Evolutionary conservation across 352 stramenopile species (phyloP).

Genomic region (Phytophthora kernoviae): DNA sequence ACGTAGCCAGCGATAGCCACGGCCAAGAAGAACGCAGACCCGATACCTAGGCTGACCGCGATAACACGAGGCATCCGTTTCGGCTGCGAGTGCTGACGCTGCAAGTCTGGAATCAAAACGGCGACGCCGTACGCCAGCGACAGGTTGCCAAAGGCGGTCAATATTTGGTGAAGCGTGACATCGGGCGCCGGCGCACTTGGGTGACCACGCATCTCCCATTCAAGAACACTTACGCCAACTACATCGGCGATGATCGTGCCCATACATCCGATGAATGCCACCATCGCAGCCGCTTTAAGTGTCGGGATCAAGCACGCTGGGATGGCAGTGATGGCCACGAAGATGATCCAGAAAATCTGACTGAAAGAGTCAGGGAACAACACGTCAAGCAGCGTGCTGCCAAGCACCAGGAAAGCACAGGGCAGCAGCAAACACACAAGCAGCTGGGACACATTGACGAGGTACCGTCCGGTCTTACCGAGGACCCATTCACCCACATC

Average conservation of each 20-base stretch:
- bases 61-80: constrained; percentile 54
- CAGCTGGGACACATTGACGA: constrained; percentile 39
- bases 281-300: constrained; percentile 27
- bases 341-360: constrained; percentile 44
- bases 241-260: constrained; percentile 41
- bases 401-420: constrained; percentile 54
- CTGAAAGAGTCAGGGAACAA: constrained; percentile 61
- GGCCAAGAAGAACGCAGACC: constrained; percentile 46
- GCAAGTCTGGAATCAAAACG: constrained; percentile 36
- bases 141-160: constrained; percentile 39
- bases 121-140: constrained; percentile 43
- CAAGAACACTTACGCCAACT: constrained; percentile 28
- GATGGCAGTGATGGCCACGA: constrained; percentile 39
- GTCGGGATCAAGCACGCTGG: constrained; percentile 40
- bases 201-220: constrained; percentile 39
- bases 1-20: constrained; percentile 46
- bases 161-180: constrained; percentile 38
- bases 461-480: constrained; percentile 38
- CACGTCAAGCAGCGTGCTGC: constrained; percentile 47
- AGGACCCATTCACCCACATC: constrained; percentile 46
- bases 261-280: constrained; percentile 35
- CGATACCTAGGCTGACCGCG: constrained; percentile 41
- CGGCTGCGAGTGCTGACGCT: constrained; percentile 51
- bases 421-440: constrained; percentile 43
- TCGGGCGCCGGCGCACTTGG: constrained; percentile 27